phyloP scores from a whole-genome alignment of 257 asterid species.

The Solanum appendiculatum region DNA sequence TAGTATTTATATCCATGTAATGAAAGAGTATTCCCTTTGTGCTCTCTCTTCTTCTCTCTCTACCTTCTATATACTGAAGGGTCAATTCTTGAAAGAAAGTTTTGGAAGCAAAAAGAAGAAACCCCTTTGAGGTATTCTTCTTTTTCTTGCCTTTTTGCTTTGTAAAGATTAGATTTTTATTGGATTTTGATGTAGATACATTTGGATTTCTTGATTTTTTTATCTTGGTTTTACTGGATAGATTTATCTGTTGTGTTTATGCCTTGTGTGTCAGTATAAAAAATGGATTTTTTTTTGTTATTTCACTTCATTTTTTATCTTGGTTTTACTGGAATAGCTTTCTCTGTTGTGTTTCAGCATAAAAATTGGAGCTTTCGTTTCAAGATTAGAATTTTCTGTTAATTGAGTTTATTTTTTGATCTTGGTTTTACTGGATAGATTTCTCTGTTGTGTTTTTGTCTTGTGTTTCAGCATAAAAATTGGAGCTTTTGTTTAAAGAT shows the following conservation, averaged over 20 bases:
- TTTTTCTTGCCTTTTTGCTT: background rate
- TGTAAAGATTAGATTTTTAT: background rate
- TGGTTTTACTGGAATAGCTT: background rate
- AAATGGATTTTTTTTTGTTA: background rate
- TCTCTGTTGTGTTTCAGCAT: background rate
- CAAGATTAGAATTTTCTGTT: background rate
- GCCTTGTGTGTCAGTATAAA: background rate
- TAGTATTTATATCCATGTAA: background rate
- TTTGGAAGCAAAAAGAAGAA: background rate
- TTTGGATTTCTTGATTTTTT: too few relatives aligned
- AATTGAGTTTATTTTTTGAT: background rate
- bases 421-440: background rate
- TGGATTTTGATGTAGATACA: too few relatives aligned
- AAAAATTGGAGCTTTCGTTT: background rate
- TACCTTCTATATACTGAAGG: background rate
- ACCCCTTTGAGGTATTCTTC: background rate
- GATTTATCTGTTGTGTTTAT: background rate
- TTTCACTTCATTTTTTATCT: background rate
- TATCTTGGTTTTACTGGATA: background rate
- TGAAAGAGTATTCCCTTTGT: background rate
- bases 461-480: background rate
- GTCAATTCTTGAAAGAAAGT: conserved; percentile 13
- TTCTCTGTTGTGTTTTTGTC: background rate
- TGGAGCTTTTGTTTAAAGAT: background rate
- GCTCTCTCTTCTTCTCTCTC: background rate